phyloP scores from a whole-genome alignment of 768 basidiomycete species.

The Dacryopinax spathularia region DNA sequence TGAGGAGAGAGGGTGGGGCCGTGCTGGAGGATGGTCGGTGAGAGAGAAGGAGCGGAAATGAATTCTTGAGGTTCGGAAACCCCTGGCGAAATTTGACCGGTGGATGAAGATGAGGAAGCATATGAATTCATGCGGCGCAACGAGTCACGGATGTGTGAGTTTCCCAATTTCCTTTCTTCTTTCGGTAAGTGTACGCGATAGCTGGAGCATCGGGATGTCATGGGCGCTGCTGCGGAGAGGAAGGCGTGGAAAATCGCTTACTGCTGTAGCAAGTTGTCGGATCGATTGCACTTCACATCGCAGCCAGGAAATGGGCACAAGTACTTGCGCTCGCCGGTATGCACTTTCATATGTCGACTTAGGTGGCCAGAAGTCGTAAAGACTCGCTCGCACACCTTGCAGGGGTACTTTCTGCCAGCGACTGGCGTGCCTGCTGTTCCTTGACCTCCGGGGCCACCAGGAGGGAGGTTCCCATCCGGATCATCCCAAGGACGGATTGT shows the following conservation, averaged over 20 bases:
- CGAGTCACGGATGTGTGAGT: neutral
- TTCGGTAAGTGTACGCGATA: neutral
- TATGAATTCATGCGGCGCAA: neutral
- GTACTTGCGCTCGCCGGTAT: conserved; percentile 89
- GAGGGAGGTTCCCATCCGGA: neutral
- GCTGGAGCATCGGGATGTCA: neutral
- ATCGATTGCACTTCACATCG: conserved; percentile 76
- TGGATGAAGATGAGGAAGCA: neutral
- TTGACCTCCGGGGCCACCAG: neutral
- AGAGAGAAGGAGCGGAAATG: neutral
- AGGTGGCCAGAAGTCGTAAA: conserved; percentile 90
- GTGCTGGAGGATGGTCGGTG: neutral
- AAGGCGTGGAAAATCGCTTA: conserved; percentile 24
- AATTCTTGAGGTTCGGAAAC: neutral
- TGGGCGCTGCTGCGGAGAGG: neutral
- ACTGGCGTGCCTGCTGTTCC: neutral
- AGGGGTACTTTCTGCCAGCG: conserved; percentile 36
- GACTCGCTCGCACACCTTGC: conserved; percentile 54
- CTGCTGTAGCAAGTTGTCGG: conserved; percentile 71
- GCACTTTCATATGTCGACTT: conserved; percentile 70
- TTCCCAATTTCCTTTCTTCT: neutral
- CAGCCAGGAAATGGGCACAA: conserved; percentile 92
- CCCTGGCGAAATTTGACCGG: neutral
- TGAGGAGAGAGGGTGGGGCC: neutral
- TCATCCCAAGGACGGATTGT: neutral